These are phyloP conservation scores for Striga hermonthica DNA, from an alignment of 305 asterid species.

Conservation along the genomic window DNA sequence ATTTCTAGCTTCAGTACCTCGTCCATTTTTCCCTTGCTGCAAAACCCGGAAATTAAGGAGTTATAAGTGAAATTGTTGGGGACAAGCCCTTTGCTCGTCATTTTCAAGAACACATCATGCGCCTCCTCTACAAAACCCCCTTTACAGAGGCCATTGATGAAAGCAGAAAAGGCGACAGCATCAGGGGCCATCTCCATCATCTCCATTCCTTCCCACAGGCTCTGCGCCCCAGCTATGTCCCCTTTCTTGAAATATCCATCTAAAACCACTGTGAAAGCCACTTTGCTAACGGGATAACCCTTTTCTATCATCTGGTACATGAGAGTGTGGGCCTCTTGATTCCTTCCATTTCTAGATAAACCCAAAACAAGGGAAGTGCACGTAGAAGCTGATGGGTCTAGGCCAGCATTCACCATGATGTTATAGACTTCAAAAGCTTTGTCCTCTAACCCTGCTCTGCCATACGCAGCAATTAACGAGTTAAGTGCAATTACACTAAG, in stretches of 20 bases:
- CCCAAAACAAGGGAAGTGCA: constrained; percentile 72
- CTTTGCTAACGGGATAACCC: constrained; percentile 57
- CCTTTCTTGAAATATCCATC: constrained; percentile 76
- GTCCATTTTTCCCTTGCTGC: constrained; percentile 53
- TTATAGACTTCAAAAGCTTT: constrained; percentile 72
- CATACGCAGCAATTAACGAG: constrained; percentile 71
- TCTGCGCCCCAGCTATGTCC: constrained; percentile 63
- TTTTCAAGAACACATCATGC: constrained; percentile 43
- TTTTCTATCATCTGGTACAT: constrained; percentile 64
- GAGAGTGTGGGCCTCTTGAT: constrained; percentile 58
- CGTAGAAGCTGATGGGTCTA: constrained; percentile 78
- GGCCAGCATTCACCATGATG: constrained; percentile 57
- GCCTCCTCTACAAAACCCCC: constrained; percentile 72
- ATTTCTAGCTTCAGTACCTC: constrained; percentile 63
- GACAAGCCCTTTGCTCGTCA: constrained; percentile 63
- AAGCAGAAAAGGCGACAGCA: constrained; percentile 89
- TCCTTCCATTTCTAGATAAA: constrained; percentile 61
- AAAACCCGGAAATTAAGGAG: constrained; percentile 80
- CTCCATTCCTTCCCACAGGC: constrained; percentile 79
- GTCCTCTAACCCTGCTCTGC: constrained; percentile 61
- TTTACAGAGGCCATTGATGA: constrained; percentile 67
- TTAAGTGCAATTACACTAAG: constrained; percentile 69
- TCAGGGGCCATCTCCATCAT: constrained; percentile 72
- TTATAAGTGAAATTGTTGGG: constrained; percentile 83
- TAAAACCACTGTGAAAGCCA: constrained; percentile 70